Evolutionary conservation across 164 flowering plant genomes (phyloP).

Genomic region (Macadamia integrifolia): DNA sequence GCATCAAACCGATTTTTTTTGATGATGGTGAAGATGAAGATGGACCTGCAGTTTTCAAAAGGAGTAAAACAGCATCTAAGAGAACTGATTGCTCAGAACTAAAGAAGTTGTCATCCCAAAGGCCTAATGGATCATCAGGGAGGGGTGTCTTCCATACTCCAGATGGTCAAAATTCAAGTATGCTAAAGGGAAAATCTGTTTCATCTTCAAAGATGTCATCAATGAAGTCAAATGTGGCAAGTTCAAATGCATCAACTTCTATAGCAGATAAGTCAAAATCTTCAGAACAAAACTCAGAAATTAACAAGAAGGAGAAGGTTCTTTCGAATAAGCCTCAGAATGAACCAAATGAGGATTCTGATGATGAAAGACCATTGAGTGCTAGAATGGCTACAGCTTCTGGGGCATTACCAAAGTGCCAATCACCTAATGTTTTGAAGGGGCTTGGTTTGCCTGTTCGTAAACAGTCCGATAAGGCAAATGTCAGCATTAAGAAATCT

Average conservation of each 20-base stretch:
- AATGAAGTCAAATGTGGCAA: constrained; percentile 19
- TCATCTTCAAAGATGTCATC: constrained; percentile 25
- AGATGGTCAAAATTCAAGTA: constrained; percentile 39
- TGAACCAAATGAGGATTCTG: constrained; percentile 35
- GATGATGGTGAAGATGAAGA: constrained; percentile 51
- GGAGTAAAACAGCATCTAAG: constrained; percentile 36
- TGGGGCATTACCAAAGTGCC: constrained; percentile 14
- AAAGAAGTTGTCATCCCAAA: constrained; percentile 39
- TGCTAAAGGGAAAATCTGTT: constrained; percentile 34
- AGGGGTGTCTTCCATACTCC: constrained; percentile 26
- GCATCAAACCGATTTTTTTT: constrained; percentile 23
- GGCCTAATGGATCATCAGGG: constrained; percentile 28
- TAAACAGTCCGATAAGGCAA: neutral
- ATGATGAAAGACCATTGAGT: constrained; percentile 52
- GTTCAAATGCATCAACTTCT: constrained; percentile 38
- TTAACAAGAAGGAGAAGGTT: constrained; percentile 25
- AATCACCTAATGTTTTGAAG: constrained; percentile 17
- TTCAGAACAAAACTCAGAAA: constrained; percentile 10
- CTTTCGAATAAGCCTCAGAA: constrained; percentile 15
- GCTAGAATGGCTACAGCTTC: constrained; percentile 20
- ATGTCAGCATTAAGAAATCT: too few relatives aligned
- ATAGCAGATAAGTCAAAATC: constrained; percentile 24
- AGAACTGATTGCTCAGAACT: constrained; percentile 36
- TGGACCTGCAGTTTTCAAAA: constrained; percentile 49
- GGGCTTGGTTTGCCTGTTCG: constrained; percentile 16